phyloP scores from a whole-genome alignment of 169 alveolate species.

The Cyclospora cayetanensis region DNA sequence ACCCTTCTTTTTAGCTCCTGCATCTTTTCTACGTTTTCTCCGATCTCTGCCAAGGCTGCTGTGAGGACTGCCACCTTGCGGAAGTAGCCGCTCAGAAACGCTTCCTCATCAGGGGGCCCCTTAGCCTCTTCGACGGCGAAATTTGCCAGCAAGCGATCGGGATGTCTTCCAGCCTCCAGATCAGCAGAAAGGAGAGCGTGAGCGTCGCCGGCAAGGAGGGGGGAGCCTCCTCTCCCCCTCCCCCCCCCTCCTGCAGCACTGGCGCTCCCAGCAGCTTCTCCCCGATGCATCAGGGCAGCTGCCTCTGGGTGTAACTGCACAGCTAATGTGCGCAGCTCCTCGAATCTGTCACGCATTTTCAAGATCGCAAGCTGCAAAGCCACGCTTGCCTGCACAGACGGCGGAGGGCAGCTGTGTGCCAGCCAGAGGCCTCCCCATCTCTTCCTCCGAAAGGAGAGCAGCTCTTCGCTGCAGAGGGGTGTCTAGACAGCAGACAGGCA shows the following conservation, averaged over 20 bases:
- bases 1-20: not conserved
- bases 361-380: not conserved
- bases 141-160: not conserved
- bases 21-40: conserved; percentile 17
- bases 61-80: not conserved
- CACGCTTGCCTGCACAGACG: no score
- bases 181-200: not conserved
- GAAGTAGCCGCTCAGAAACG: conserved; percentile 45
- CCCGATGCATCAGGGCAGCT: conserved; percentile 46
- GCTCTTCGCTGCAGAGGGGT: no score
- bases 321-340: conserved; percentile 3
- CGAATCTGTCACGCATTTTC: conserved; percentile 22
- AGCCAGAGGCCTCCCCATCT: not conserved
- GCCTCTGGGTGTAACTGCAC: not conserved
- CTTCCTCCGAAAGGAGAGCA: not conserved
- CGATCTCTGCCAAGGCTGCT: not conserved
- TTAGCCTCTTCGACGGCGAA: not conserved
- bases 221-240: not conserved
- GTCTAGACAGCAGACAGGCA: no score
- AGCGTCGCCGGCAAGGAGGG: not conserved
- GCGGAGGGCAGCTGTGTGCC: no score
- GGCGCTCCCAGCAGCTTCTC: not conserved
- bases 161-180: not conserved
- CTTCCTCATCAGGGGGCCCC: not conserved
- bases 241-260: not conserved